phyloP scores from a whole-genome alignment of 208 protist species.

The Leishmania gerbilli region DNA sequence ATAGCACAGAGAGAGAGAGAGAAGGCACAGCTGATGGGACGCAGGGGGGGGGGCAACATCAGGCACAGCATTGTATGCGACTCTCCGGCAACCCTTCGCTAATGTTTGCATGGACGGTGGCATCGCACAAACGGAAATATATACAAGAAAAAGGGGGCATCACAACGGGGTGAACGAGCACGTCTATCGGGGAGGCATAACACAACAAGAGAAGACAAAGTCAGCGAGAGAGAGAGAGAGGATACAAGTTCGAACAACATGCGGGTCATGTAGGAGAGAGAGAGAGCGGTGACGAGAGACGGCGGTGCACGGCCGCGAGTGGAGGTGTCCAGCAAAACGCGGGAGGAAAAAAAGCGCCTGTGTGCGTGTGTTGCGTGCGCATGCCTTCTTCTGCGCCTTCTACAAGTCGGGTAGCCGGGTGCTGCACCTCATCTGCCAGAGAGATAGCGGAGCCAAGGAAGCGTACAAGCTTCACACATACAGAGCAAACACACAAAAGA shows the following conservation, averaged over 20 bases:
- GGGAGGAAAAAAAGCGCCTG: background rate
- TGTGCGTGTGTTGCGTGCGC: background rate
- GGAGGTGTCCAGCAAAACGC: background rate
- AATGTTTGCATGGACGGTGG: background rate
- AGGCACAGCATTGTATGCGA: background rate
- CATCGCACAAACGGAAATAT: background rate
- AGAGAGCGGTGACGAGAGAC: background rate
- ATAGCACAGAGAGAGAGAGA: background rate
- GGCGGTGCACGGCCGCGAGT: background rate
- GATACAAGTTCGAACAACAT: background rate
- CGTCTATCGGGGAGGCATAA: background rate
- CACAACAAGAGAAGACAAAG: background rate
- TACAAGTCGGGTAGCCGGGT: background rate
- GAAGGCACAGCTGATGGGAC: background rate
- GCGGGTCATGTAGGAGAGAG: background rate
- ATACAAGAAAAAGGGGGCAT: background rate
- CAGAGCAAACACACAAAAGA: slow-evolving; percentile 12
- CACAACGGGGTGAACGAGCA: background rate
- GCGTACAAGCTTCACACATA: background rate
- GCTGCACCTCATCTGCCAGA: slow-evolving; percentile 4
- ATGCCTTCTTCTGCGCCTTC: background rate
- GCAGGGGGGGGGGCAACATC: background rate
- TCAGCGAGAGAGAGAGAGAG: background rate
- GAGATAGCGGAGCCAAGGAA: background rate
- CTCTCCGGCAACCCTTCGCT: background rate